Base-by-base conservation (phyloP, 1,139 yeast species). In the Nematodospora anomalae region DNA sequence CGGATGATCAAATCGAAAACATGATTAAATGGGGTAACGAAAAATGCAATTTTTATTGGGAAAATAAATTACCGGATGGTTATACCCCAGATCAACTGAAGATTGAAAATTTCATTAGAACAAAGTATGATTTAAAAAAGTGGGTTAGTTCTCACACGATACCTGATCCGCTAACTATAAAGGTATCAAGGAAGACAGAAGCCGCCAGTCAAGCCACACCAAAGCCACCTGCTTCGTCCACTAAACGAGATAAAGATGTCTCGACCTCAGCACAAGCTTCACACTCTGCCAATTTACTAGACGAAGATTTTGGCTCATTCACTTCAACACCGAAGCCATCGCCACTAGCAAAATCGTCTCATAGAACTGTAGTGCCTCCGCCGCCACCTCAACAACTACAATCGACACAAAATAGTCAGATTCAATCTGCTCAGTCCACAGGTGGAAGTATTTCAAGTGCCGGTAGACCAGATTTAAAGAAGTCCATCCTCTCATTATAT, bases 11-110 rank as follows among this genome's bases (percentile, higher is more conserved):
- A 60, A 79, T 88, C 28, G 82, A 77, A 44, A 79, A 79, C 49
- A 82, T 92, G 83, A 80, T 88, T 28, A 68, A 76, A 51, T 87
- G 96, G 95, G 96, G 96, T 3, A 92, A 90, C 57, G 73, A 64
- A 31, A 76, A 77, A 47, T 90, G 94, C 24, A 92, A 92, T 56
- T 48, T 59, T 34, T 80, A 65, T 50, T 92, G 97, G 95, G 98
- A 92, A 58, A 73, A 79, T 32, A 80, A 79, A 51, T 71, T 92
- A 45, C 90, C 92, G 2, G 74, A 64, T 7, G 67, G 67, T 9
- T 86, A 89, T 55, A 67, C 79, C 16, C 97, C 97, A 3, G 88
- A 88, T 56, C 89, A 82, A 43, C 77, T 84, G 58, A 88, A 89
- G 61, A 80, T 92, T 49, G 95, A 84, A 47, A 88, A 85, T 58